Evolutionary conservation across 2,329 filamentous ascomycete genomes (phyloP).

Genomic region (Cercospora canescens): DNA sequence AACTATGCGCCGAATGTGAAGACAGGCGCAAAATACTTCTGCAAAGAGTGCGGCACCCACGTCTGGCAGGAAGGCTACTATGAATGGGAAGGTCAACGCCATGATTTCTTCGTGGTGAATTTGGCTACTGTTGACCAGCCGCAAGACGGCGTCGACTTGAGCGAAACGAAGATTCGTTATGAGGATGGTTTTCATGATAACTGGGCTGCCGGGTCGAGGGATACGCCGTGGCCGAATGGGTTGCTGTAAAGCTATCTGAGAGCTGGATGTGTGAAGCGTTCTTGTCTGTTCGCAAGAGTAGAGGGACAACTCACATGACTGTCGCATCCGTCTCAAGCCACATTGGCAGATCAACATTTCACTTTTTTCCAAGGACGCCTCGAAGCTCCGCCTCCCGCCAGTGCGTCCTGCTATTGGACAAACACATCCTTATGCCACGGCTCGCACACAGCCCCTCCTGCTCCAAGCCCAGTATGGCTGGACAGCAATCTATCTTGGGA

Average conservation of each 20-base stretch:
- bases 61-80: conserved; percentile 15
- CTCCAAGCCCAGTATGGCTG: not conserved
- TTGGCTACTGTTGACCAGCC: conserved; percentile 22
- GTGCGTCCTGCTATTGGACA: not conserved
- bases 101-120: conserved; percentile 17
- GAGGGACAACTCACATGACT: not conserved
- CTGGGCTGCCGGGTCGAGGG: not conserved
- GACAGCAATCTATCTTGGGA: not conserved
- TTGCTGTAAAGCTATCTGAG: not conserved
- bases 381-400: conserved; percentile 2
- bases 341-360: conserved; percentile 4
- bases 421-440: not conserved
- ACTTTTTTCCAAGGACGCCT: conserved; percentile 11
- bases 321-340: not conserved
- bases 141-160: conserved; percentile 19
- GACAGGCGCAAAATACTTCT: conserved; percentile 4
- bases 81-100: conserved; percentile 6
- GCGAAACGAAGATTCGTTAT: conserved; percentile 17
- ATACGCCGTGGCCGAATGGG: conserved; percentile 7
- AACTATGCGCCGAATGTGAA: conserved; percentile 10
- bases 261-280: not conserved
- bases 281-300: not conserved
- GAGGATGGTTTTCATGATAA: conserved; percentile 15
- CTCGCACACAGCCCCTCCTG: conserved; percentile 6
- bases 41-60: conserved; percentile 11